Evolutionary conservation across 495 filamentous ascomycete species (phyloP).

Genomic region (Aspergillus saccharolyticus): DNA sequence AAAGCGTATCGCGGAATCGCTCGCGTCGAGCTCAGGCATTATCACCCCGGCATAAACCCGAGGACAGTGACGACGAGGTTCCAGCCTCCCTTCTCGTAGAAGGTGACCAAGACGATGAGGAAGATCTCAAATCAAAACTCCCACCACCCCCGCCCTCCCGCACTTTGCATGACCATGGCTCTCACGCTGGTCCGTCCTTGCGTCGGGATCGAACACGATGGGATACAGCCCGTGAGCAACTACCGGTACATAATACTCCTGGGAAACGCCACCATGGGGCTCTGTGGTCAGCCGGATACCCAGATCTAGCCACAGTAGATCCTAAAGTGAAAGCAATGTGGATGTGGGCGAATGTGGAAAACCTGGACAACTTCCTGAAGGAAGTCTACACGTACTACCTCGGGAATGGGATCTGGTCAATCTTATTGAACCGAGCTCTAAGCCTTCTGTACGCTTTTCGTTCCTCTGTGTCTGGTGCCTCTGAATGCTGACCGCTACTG

Average conservation of each 20-base stretch:
- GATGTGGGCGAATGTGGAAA: conserved; percentile 90
- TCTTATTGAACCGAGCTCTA: conserved; percentile 63
- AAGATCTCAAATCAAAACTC: conserved; percentile 30
- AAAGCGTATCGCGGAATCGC: conserved; percentile 20
- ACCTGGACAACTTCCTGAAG: conserved; percentile 83
- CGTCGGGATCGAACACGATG: conserved; percentile 56
- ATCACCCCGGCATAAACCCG: conserved; percentile 42
- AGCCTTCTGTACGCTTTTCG: conserved; percentile 64
- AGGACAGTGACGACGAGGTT: conserved; percentile 89
- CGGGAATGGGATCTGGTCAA: conserved; percentile 85
- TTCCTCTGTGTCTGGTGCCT: not conserved
- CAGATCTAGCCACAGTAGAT: conserved; percentile 49
- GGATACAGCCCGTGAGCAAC: conserved; percentile 59
- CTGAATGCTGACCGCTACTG: conserved; percentile 7
- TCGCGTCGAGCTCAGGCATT: conserved; percentile 33
- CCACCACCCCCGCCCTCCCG: conserved; percentile 34
- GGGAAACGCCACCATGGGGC: conserved; percentile 18
- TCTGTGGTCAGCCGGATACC: conserved; percentile 32
- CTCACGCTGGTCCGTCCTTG: conserved; percentile 46
- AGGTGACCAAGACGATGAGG: conserved; percentile 37
- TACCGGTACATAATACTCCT: conserved; percentile 37
- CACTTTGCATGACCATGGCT: conserved; percentile 22
- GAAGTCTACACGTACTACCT: conserved; percentile 90
- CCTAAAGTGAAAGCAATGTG: conserved; percentile 85
- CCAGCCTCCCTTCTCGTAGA: conserved; percentile 85